Base-by-base conservation (phyloP, 2,329 filamentous ascomycete genomes). In the Fusarium sp. region DNA sequence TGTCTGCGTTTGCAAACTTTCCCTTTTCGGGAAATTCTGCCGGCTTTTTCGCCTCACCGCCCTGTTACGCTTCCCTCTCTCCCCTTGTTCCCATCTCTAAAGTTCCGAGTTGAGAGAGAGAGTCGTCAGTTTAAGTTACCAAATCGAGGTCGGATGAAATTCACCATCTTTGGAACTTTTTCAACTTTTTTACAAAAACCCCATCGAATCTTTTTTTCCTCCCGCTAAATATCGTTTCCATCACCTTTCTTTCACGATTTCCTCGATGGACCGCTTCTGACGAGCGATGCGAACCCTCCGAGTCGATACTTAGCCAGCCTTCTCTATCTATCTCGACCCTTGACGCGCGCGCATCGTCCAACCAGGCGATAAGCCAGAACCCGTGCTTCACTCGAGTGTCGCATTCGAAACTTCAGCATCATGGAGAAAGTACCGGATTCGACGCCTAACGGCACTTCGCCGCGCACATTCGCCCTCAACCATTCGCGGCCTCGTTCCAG, bases 401-500 rank as follows among this genome's bases (percentile, higher is more conserved):
- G 50, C 64, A 50, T 40, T 38, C 35, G 24, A 6, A 27, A 37
- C 58, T 63, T 38, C 58, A 37, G 58, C 71, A 52, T 24, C 60
- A 83, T 83, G 82, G 80, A 83, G 38, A 74, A 71, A 35, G 69
- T 75, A 45, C 70, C 76, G 24, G 81, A 82, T 45, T 74, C 73
- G 20, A 80, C 78, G 37, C 78, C 82, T 18, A 80, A 81, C 61
- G 85, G 85, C 78, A 82, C 83, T 56, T 90, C 89, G 68, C 89
- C 89, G 57, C 85, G 86, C 71, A 84, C 86, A 9, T 91, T 90
- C 80, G 89, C 90, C 38, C 80, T 87, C n/a, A 85, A 86, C 62
- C 87, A 90, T 78, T 83, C 86, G 80, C 88, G 88, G 69, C 87
- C 86, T 57, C 85, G 84, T 79, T 84, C 83, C 68, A 92, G 89